These are phyloP conservation scores for Monosporascus cannonballus DNA, from an alignment of 2,329 filamentous ascomycete species.

Conservation along the genomic window DNA sequence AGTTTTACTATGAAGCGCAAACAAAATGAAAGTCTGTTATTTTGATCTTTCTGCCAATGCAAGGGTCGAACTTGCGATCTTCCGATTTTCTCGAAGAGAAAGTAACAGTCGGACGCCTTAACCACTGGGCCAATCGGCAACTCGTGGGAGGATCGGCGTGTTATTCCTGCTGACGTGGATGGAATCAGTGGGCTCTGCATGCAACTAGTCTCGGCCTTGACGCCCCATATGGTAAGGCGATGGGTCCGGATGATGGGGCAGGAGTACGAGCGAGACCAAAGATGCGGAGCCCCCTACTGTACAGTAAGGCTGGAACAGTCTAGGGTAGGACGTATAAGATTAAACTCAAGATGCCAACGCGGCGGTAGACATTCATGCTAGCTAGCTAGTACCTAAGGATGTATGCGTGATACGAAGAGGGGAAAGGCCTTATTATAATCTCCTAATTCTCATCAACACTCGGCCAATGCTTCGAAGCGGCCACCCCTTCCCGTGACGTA, in stretches of 20 bases:
- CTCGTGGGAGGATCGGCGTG: background rate
- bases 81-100: background rate
- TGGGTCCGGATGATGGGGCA: background rate
- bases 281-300: too few species aligned
- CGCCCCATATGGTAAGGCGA: background rate
- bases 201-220: background rate
- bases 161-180: background rate
- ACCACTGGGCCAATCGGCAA: background rate
- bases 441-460: background rate
- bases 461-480: conserved; percentile 28
- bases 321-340: too few species aligned
- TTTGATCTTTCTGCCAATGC: background rate
- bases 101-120: background rate
- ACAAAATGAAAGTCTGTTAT: background rate
- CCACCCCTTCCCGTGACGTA: conserved; percentile 34
- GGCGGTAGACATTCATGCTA: too few species aligned
- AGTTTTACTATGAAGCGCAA: background rate
- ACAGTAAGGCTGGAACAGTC: too few species aligned
- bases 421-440: too few species aligned
- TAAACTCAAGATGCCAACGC: too few species aligned
- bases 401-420: too few species aligned
- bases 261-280: too few species aligned
- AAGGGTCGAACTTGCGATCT: background rate
- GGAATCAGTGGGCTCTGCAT: background rate
- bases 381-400: too few species aligned